Conservation (phyloP, 108 stramenopile genomes). For the Chaetoceros tenuissimus region DNA sequence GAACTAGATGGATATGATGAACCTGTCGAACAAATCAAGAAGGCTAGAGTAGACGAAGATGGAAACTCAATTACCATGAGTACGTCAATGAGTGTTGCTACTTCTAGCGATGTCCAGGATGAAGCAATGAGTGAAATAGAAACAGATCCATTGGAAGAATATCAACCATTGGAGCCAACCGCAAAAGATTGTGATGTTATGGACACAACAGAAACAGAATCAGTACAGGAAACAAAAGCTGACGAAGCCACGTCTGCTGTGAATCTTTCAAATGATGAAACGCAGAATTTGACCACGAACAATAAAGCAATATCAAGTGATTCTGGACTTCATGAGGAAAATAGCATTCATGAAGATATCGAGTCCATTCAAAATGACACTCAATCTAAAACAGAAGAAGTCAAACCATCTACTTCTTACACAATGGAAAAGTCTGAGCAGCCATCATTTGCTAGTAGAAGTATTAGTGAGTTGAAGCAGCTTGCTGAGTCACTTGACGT, state of each 20-base stretch:
- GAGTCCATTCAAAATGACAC: neutral
- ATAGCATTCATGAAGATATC: neutral
- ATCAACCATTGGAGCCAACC: neutral
- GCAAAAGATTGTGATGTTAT: neutral
- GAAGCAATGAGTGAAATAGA: neutral
- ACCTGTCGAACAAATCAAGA: neutral
- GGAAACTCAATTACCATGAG: neutral
- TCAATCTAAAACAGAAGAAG: neutral
- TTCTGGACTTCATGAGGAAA: neutral
- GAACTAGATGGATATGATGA: slow-evolving; percentile 1
- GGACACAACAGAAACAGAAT: no score
- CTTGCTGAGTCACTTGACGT: slow-evolving; percentile 24
- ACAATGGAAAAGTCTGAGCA: neutral
- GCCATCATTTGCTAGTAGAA: neutral
- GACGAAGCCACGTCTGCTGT: neutral
- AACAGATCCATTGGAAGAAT: neutral
- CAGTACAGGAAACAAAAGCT: neutral
- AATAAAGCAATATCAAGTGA: neutral
- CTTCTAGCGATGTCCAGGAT: neutral
- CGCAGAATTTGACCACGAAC: neutral
- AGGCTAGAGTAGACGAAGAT: neutral
- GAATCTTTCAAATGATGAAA: neutral
- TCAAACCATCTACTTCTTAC: neutral
- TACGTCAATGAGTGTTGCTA: neutral
- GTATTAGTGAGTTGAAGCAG: slow-evolving; percentile 20